These are phyloP conservation scores for Candida stauntonica DNA, from an alignment of 805 yeast genomes.

Conservation along the genomic window DNA sequence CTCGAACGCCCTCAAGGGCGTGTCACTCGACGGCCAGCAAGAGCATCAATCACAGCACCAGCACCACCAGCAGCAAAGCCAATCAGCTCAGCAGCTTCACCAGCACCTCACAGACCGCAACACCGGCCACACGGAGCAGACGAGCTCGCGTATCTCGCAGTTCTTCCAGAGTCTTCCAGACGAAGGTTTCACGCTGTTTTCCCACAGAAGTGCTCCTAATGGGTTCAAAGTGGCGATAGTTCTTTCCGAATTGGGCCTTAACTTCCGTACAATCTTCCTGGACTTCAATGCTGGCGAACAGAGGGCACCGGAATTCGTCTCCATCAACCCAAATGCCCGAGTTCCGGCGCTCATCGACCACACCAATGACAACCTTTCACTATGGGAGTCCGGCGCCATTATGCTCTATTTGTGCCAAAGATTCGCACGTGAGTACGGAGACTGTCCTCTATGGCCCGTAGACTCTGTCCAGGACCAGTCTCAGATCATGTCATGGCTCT, in stretches of 20 bases:
- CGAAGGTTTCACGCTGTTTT: slow-evolving; percentile 79
- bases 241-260: slow-evolving; percentile 74
- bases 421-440: slow-evolving; percentile 55
- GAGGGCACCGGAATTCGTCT: slow-evolving; percentile 86
- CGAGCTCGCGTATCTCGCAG: slow-evolving; percentile 44
- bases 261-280: slow-evolving; percentile 74
- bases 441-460: slow-evolving; percentile 78
- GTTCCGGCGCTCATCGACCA: slow-evolving; percentile 95
- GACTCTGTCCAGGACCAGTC: slow-evolving; percentile 68
- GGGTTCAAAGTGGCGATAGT: slow-evolving; percentile 95
- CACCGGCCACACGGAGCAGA: slow-evolving; percentile 1
- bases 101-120: slow-evolving; percentile 13
- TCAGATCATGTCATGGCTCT: slow-evolving; percentile 83
- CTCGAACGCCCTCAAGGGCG: slow-evolving; percentile 36
- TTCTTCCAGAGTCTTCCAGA: slow-evolving; percentile 74
- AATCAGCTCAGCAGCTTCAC: slow-evolving; percentile 6
- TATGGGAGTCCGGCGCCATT: slow-evolving; percentile 96
- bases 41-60: too few relatives aligned
- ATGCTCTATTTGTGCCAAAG: slow-evolving; percentile 75
- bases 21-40: slow-evolving; percentile 20
- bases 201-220: slow-evolving; percentile 88
- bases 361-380: slow-evolving; percentile 66
- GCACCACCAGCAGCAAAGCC: not conserved
- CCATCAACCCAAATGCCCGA: slow-evolving; percentile 93
- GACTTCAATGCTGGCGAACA: slow-evolving; percentile 90